phyloP scores from a whole-genome alignment of 768 basidiomycete species.

The Amanita rubescens region DNA sequence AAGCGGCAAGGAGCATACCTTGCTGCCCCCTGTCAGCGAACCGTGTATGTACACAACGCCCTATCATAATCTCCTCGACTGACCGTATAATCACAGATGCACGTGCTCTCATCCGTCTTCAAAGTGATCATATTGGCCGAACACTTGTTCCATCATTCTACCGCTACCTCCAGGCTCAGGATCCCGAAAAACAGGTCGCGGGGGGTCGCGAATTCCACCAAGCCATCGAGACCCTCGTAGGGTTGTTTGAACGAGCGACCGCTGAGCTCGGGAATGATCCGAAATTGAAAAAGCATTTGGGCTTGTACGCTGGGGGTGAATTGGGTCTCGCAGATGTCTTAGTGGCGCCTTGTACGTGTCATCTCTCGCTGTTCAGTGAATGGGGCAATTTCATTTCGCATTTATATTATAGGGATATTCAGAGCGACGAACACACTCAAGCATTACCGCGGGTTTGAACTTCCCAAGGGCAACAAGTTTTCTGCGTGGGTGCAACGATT shows the following conservation, averaged over 20 bases:
- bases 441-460: slow-evolving; percentile 60
- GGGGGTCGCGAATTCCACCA: slow-evolving; percentile 45
- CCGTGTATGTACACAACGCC: background rate
- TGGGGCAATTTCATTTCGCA: too few species aligned
- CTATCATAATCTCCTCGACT: too few species aligned
- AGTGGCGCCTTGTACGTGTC: slow-evolving; percentile 57
- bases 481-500: slow-evolving; percentile 46
- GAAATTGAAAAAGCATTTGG: slow-evolving; percentile 31
- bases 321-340: slow-evolving; percentile 61
- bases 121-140: slow-evolving; percentile 62
- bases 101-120: slow-evolving; percentile 60
- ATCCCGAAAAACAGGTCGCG: slow-evolving; percentile 40
- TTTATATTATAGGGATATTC: slow-evolving; percentile 71
- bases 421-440: slow-evolving; percentile 55
- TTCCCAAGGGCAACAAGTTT: slow-evolving; percentile 44
- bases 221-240: slow-evolving; percentile 43
- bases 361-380: background rate
- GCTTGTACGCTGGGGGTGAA: slow-evolving; percentile 53
- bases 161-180: slow-evolving; percentile 67
- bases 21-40: background rate
- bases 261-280: slow-evolving; percentile 18
- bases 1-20: background rate
- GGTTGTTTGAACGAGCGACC: slow-evolving; percentile 51
- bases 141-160: slow-evolving; percentile 65
- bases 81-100: too few species aligned